Percentiles rank a stretch among this genome's conserved stretches.
Conservation (phyloP, 2,329 filamentous ascomycete genomes). For the Colletotrichum sp. region DNA sequence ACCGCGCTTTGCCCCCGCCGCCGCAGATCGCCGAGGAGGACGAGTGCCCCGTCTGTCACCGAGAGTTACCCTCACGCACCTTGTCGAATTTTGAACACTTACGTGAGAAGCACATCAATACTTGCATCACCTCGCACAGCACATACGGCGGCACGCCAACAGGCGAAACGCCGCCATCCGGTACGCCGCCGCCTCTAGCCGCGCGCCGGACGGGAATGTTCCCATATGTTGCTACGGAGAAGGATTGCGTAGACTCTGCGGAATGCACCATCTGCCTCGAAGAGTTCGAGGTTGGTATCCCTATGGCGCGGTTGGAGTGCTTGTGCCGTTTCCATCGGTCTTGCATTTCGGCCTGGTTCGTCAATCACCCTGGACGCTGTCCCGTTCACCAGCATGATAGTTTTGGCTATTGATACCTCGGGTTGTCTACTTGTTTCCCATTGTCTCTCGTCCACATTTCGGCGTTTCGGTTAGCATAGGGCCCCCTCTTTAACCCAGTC, state of each 20-base stretch:
- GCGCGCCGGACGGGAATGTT: conserved; percentile 65
- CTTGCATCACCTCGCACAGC: conserved; percentile 62
- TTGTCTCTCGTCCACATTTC: neutral
- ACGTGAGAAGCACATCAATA: conserved; percentile 63
- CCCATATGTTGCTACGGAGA: conserved; percentile 68
- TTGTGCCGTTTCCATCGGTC: conserved; percentile 67
- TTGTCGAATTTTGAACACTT: conserved; percentile 59
- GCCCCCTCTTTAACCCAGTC: conserved; percentile 1
- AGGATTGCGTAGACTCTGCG: conserved; percentile 71
- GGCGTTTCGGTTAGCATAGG: conserved; percentile 14
- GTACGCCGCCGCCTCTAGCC: conserved; percentile 34
- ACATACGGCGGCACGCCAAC: conserved; percentile 45
- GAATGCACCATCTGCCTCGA: conserved; percentile 74
- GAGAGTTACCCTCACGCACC: conserved; percentile 66
- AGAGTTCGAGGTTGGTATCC: conserved; percentile 65
- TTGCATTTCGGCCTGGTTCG: conserved; percentile 69
- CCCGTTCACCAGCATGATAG: conserved; percentile 71
- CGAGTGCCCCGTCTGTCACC: conserved; percentile 79
- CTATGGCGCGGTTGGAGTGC: conserved; percentile 71
- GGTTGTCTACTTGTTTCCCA: neutral
- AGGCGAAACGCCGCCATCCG: conserved; percentile 22
- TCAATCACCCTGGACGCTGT: conserved; percentile 65
- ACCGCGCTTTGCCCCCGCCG: conserved; percentile 44
- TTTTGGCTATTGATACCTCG: conserved; percentile 51
- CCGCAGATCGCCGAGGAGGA: conserved; percentile 72